Evolutionary conservation across 2,329 filamentous ascomycete genomes (phyloP).

Genomic region (Cyphellophora europaea): DNA sequence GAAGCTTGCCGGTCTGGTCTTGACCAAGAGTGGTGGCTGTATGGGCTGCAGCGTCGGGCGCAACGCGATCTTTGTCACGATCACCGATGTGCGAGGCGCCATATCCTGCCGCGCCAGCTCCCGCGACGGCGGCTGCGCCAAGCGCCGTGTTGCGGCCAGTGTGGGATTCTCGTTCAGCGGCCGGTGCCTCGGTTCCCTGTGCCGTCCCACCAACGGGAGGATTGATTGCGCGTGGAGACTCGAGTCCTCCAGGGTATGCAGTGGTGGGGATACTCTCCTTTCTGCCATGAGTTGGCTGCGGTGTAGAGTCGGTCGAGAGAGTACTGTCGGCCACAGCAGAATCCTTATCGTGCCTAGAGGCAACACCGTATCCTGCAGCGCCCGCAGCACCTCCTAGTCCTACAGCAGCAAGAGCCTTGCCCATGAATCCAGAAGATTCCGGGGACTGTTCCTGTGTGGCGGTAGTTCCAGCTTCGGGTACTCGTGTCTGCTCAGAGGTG

Average conservation of each 20-base stretch:
- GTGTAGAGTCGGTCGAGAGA: constrained; percentile 7
- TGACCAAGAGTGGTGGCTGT: too few species aligned
- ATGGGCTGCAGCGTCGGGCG: too few species aligned
- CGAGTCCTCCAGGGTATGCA: constrained; percentile 15
- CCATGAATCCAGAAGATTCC: constrained; percentile 7
- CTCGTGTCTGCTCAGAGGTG: constrained; percentile 3
- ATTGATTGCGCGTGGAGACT: constrained; percentile 13
- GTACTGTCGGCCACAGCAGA: constrained; percentile 5
- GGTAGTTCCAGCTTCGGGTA: constrained; percentile 2
- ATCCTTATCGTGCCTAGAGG: constrained; percentile 4
- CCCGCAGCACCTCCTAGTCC: constrained; percentile 13
- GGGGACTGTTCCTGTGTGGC: not conserved
- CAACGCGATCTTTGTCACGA: too few species aligned
- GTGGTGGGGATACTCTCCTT: constrained; percentile 18
- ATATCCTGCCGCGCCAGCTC: not conserved
- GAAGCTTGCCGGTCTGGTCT: too few species aligned
- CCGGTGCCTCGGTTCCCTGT: constrained; percentile 1
- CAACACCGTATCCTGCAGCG: constrained; percentile 4
- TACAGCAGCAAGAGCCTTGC: constrained; percentile 15
- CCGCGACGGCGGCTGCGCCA: not conserved
- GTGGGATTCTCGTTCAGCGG: constrained; percentile 5
- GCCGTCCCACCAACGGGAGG: constrained; percentile 16
- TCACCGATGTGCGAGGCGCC: too few species aligned
- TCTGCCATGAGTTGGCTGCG: constrained; percentile 9
- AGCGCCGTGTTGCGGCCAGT: constrained; percentile 2